phyloP scores from a whole-genome alignment of 2,329 filamentous ascomycete genomes.

The Graphiopsis chlorocephala region DNA sequence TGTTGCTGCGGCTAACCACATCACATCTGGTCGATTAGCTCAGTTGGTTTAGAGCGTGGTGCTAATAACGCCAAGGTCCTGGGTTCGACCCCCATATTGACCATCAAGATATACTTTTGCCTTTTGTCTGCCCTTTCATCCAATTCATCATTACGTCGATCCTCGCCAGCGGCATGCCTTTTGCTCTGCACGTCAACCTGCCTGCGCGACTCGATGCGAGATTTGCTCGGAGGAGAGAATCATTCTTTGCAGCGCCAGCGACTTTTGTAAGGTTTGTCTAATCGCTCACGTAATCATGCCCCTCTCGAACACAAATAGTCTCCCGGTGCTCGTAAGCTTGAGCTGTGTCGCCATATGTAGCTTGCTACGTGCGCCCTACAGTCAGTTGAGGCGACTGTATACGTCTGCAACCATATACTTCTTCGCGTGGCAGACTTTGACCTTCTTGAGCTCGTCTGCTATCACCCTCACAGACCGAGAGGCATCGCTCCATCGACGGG shows the following conservation, averaged over 20 bases:
- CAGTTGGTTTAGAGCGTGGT: slow-evolving; percentile 8
- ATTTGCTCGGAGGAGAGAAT: too few relatives aligned
- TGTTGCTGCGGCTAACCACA: too few relatives aligned
- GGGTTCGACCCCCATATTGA: slow-evolving; percentile 6
- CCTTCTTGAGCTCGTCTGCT: neutral
- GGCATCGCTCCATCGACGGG: neutral
- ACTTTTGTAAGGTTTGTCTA: neutral
- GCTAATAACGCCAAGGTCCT: slow-evolving; percentile 5
- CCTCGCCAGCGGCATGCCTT: neutral
- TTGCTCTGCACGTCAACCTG: neutral
- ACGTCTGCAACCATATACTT: neutral
- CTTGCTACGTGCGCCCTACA: neutral
- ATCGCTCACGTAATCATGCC: neutral
- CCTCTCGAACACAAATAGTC: neutral
- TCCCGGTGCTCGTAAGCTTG: neutral
- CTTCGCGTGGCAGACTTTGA: neutral
- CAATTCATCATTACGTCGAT: neutral
- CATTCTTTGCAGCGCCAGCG: neutral
- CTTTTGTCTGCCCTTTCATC: neutral
- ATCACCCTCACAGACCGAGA: neutral
- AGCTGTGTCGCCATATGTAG: neutral
- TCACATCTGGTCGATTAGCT: slow-evolving; percentile 9
- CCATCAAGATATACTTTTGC: neutral
- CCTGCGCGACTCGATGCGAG: too few relatives aligned
- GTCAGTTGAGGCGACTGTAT: neutral